Evolutionary conservation across 2,329 filamentous ascomycete genomes (phyloP).

Genomic region (Phyllosticta capitalensis): DNA sequence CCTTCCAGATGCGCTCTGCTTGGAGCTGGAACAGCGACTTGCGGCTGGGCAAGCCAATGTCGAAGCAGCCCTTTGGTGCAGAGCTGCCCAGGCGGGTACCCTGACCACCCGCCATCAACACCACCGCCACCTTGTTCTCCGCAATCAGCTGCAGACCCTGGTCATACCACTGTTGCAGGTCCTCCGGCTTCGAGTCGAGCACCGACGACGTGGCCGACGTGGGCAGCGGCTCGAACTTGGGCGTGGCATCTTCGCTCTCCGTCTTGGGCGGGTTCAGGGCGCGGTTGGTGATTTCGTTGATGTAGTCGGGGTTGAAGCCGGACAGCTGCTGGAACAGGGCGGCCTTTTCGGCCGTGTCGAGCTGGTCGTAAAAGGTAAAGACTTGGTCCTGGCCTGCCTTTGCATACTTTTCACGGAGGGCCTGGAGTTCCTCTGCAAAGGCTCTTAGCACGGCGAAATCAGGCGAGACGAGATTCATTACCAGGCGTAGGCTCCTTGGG

Average conservation of each 20-base stretch:
- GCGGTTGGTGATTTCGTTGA: constrained; percentile 77
- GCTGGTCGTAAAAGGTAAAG: constrained; percentile 77
- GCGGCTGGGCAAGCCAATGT: constrained; percentile 84
- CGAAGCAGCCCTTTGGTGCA: constrained; percentile 92
- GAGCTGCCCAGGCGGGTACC: constrained; percentile 91
- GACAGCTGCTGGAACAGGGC: constrained; percentile 72
- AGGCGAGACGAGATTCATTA: neutral
- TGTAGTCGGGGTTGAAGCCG: constrained; percentile 71
- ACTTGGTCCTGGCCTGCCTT: constrained; percentile 72
- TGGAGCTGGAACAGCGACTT: constrained; percentile 98
- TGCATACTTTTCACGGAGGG: constrained; percentile 63
- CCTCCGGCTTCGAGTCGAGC: constrained; percentile 71
- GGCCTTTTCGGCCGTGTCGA: constrained; percentile 63
- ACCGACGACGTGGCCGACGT: constrained; percentile 80
- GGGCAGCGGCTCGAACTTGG: constrained; percentile 74
- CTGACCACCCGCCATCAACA: constrained; percentile 95
- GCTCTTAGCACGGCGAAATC: neutral
- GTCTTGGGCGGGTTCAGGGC: constrained; percentile 67
- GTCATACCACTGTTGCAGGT: constrained; percentile 78
- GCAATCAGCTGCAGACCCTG: constrained; percentile 56
- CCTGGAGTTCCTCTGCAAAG: constrained; percentile 51
- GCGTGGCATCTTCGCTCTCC: constrained; percentile 43
- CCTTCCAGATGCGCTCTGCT: constrained; percentile 81
- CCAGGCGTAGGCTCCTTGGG: constrained; percentile 44
- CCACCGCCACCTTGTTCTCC: constrained; percentile 66